Base-by-base conservation (phyloP, 2,329 filamentous ascomycete species). In the Macrophomina phaseolina region DNA sequence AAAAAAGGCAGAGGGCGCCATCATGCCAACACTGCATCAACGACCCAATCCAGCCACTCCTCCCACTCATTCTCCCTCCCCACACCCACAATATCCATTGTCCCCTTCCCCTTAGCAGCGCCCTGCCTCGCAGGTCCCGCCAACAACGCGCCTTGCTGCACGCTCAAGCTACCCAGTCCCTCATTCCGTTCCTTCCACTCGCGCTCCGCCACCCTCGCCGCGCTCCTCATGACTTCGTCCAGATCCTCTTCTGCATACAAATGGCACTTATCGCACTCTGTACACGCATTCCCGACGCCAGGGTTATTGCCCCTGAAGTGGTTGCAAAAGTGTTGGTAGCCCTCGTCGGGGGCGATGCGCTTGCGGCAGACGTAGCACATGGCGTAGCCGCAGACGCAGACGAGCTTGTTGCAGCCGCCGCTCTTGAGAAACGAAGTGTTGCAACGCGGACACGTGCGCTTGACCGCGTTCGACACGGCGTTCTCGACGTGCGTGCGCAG, bases 281-380 rank as follows among this genome's bases (percentile, higher is more conserved):
- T 84, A 77, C 95, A 99, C 14, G 84, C 83, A 14, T 87, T 86
- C 16, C 18, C 45, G 9, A 49, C 45, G 58, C 94, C 93, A 0
- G 91, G 92, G 68, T 91, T 86, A 28, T 28, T 42, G 9, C 92
- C 90, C 8, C 95, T 87, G 77, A 98, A 98, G 79, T 98, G 95
- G 76, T 97, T 91, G 77, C 95, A 99, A 75, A 97, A 99, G 79
- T 99, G 95, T 46, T 89, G 85, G 78, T 99, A 98, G 0, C 94
- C 94, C 76, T 94, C 90, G 2, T 81, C 68, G n/a, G 49, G 80
- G 60, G 86, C 82, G 18, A 85, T 80, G n/a, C 81, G 79, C 49
- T 79, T 75, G 48, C 95, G 91, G 78, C 95, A 99, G 55, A 98
- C 88, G 75, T 99, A 99, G 78, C 95, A 99, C 94, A 98, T 98